These are phyloP conservation scores for Globisporangium rhizosaccharum DNA, from an alignment of 352 stramenopile species.

Conservation along the genomic window DNA sequence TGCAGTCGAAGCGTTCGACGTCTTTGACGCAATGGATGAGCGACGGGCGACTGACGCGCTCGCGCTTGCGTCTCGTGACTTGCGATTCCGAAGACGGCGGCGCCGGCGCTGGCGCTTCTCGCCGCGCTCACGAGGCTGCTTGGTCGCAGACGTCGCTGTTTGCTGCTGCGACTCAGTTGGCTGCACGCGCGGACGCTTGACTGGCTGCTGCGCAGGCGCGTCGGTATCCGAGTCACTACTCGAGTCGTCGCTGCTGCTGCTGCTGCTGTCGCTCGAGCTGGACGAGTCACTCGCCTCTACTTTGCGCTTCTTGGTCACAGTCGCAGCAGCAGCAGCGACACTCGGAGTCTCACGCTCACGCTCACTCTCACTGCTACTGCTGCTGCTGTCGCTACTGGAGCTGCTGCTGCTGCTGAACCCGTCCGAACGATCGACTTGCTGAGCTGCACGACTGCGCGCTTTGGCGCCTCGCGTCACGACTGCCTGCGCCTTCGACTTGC, in stretches of 20 bases:
- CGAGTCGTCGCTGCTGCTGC: too few species aligned
- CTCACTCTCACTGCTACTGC: slow-evolving; percentile 14
- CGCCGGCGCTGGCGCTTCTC: slow-evolving; percentile 13
- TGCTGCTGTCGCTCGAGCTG: slow-evolving; percentile 16
- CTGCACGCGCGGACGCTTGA: background rate
- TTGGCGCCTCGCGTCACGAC: background rate
- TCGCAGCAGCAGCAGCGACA: background rate
- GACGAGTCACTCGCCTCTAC: slow-evolving; percentile 9
- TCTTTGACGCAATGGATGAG: background rate
- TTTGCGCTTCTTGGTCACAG: background rate
- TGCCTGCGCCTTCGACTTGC: slow-evolving; percentile 7
- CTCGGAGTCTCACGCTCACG: background rate
- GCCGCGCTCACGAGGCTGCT: too few species aligned
- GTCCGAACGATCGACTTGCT: slow-evolving; percentile 13
- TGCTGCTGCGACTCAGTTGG: background rate
- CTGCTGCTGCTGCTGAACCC: slow-evolving; percentile 16
- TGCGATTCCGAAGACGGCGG: slow-evolving; percentile 8
- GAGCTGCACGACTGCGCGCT: too few species aligned
- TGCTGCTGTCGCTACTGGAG: slow-evolving; percentile 2
- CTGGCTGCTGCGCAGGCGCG: background rate
- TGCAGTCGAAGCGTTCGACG: background rate
- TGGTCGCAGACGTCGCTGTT: slow-evolving; percentile 4
- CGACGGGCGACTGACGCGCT: too few species aligned
- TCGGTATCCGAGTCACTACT: slow-evolving; percentile 13
- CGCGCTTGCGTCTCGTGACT: slow-evolving; percentile 1